These are phyloP conservation scores for Trametes pubescens DNA, from an alignment of 1,284 basidiomycete genomes.

Conservation along the genomic window DNA sequence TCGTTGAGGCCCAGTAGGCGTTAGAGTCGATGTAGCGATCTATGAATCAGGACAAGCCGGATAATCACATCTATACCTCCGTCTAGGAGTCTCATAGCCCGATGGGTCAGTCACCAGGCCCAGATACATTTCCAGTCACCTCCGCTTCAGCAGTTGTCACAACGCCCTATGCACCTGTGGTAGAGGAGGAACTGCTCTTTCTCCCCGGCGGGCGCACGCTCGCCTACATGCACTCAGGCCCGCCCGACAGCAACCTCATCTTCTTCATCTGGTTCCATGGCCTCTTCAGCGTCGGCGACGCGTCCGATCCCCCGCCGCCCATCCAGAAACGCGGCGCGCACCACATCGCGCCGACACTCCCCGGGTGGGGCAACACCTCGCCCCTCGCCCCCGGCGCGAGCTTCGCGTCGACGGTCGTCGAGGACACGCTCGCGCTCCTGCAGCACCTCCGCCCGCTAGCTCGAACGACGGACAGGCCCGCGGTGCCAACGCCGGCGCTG, in stretches of 20 bases:
- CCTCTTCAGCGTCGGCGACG: conserved; percentile 55
- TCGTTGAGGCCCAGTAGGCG: too few species aligned
- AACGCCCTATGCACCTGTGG: not conserved
- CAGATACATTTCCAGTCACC: too few species aligned
- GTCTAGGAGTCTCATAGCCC: too few species aligned
- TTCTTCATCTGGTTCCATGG: conserved; percentile 64
- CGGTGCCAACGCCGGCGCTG: conserved; percentile 45
- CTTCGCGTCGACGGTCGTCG: conserved; percentile 54
- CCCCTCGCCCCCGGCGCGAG: conserved; percentile 44
- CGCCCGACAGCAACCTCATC: conserved; percentile 52
- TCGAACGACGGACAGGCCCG: too few species aligned
- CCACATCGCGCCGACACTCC: conserved; percentile 57
- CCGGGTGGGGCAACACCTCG: conserved; percentile 64
- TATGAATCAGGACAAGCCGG: too few species aligned
- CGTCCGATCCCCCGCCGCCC: conserved; percentile 36
- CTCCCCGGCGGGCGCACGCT: conserved; percentile 56
- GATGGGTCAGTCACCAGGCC: too few species aligned
- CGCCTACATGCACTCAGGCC: conserved; percentile 59
- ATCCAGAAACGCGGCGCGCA: conserved; percentile 53
- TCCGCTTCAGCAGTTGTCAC: too few species aligned
- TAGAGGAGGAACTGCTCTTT: conserved; percentile 50
- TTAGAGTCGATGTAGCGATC: too few species aligned
- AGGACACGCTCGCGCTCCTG: conserved; percentile 57
- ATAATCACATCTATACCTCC: too few species aligned
- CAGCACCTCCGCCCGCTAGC: conserved; percentile 56